These are phyloP conservation scores for Phytophthora pinifolia DNA, from an alignment of 352 stramenopile genomes.

Conservation along the genomic window DNA sequence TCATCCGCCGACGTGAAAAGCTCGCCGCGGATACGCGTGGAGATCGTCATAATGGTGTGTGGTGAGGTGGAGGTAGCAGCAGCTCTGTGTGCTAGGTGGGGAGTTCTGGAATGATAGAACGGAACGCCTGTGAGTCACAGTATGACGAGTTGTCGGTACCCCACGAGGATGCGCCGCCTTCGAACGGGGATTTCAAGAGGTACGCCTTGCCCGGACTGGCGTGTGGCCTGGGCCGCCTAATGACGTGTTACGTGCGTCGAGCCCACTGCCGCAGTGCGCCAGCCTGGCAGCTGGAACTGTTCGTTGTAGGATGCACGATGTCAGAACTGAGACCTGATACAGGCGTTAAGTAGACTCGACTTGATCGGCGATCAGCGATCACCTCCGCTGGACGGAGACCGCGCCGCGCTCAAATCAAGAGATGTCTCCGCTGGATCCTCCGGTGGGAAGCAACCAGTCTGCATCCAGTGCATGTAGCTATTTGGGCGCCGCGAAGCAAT, in stretches of 20 bases:
- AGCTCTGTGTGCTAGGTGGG: slow-evolving; percentile 11
- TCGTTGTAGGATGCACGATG: too few species aligned
- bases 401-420: slow-evolving; percentile 1
- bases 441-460: not conserved
- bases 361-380: not conserved
- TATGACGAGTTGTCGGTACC: slow-evolving; percentile 3
- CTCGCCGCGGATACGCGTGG: slow-evolving; percentile 29
- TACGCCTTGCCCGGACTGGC: not conserved
- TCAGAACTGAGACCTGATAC: slow-evolving; percentile 26
- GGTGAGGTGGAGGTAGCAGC: slow-evolving; percentile 3
- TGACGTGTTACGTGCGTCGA: slow-evolving; percentile 29
- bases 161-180: slow-evolving; percentile 17
- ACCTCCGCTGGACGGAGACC: not conserved
- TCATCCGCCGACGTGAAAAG: slow-evolving; percentile 18
- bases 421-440: not conserved
- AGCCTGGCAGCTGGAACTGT: too few species aligned
- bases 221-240: slow-evolving; percentile 10
- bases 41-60: slow-evolving; percentile 32
- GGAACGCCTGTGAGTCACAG: not conserved
- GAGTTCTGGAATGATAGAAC: slow-evolving; percentile 23
- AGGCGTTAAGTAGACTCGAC: not conserved
- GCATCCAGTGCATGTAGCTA: not conserved
- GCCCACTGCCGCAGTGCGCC: not conserved
- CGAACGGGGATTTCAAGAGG: slow-evolving; percentile 16
- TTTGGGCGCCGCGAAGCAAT: not conserved